These are phyloP conservation scores for Choiromyces venosus DNA, from an alignment of 495 filamentous ascomycete species.

Conservation along the genomic window DNA sequence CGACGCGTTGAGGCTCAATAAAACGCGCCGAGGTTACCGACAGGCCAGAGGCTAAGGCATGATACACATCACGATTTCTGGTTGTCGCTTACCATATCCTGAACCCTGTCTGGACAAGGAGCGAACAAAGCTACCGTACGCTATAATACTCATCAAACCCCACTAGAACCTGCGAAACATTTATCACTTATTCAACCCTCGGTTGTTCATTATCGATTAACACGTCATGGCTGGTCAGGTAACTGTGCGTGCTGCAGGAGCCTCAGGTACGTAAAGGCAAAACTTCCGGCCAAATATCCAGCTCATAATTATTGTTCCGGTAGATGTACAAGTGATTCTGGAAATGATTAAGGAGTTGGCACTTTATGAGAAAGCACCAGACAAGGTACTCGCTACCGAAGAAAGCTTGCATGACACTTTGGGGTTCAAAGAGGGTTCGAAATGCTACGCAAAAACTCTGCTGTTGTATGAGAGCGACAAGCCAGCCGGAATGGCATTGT, in stretches of 20 bases:
- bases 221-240: background rate
- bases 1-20: background rate
- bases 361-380: constrained; percentile 70
- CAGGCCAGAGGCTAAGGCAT: too few species aligned
- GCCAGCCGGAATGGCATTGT: constrained; percentile 55
- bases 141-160: background rate
- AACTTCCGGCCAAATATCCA: background rate
- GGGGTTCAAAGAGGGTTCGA: constrained; percentile 55
- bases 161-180: background rate
- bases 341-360: constrained; percentile 81
- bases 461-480: constrained; percentile 43
- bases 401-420: constrained; percentile 67
- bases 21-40: too few species aligned
- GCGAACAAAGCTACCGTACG: too few species aligned
- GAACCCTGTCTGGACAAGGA: too few species aligned
- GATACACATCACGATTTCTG: too few species aligned
- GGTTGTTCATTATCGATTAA: background rate
- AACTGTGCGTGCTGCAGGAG: background rate
- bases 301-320: background rate
- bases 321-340: constrained; percentile 78
- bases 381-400: constrained; percentile 73
- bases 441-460: constrained; percentile 46
- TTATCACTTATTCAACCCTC: background rate
- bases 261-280: background rate
- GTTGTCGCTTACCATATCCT: background rate